phyloP scores from a whole-genome alignment of 1,139 yeast genomes.

The Yamadazyma diddensiae region DNA sequence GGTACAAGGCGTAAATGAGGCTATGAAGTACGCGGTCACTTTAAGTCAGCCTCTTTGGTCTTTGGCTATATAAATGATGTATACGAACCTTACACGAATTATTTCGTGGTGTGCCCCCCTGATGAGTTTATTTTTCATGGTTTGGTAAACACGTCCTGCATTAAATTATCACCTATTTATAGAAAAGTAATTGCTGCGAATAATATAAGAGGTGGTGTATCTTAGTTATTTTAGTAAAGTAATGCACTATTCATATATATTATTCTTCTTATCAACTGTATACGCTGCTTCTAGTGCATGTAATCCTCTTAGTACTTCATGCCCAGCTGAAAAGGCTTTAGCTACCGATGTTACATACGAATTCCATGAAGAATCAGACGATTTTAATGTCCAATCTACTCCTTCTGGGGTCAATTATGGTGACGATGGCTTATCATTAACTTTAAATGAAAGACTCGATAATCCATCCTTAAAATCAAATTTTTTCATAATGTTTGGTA shows the following conservation, averaged over 20 bases:
- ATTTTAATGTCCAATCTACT: slow-evolving; percentile 22
- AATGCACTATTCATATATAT: neutral
- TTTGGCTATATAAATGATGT: no score
- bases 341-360: slow-evolving; percentile 47
- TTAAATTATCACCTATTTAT: neutral
- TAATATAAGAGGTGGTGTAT: neutral
- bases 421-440: slow-evolving; percentile 53
- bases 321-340: slow-evolving; percentile 49
- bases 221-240: neutral
- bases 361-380: slow-evolving; percentile 39
- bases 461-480: slow-evolving; percentile 69
- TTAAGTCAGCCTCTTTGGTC: no score
- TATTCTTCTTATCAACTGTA: neutral
- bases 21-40: neutral
- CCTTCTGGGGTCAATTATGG: slow-evolving; percentile 21
- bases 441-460: slow-evolving; percentile 56
- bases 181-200: slow-evolving; percentile 1
- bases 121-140: slow-evolving; percentile 1
- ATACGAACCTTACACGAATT: neutral
- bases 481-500: slow-evolving; percentile 80
- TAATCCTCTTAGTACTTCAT: slow-evolving; percentile 26
- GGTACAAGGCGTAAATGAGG: neutral
- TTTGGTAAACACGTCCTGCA: slow-evolving; percentile 1
- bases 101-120: neutral
- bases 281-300: slow-evolving; percentile 19